A percentile compares a stretch with the other conserved stretches of the same genome.
Conservation (phyloP, 345 rosid genomes). For the Boechera retrofracta region DNA sequence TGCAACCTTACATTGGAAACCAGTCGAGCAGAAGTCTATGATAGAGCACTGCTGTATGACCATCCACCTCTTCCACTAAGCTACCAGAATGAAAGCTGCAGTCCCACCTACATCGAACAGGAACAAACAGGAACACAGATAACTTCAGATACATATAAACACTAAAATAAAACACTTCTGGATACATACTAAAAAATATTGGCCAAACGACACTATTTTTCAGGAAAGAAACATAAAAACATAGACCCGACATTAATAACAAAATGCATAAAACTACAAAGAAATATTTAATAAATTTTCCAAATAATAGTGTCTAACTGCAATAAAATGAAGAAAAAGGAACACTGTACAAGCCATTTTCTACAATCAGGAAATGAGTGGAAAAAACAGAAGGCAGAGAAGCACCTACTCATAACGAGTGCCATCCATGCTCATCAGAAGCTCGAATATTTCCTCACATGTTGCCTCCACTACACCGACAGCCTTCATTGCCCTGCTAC, state of each 20-base stretch:
- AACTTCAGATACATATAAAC: constrained; percentile 27
- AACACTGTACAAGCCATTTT: constrained; percentile 21
- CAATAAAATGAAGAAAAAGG: constrained; percentile 8
- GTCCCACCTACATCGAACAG: constrained; percentile 83
- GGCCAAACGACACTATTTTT: neutral
- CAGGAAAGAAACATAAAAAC: constrained; percentile 19
- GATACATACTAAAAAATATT: constrained; percentile 4
- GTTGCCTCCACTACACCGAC: constrained; percentile 98
- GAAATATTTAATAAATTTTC: neutral
- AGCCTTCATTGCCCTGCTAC: constrained; percentile 99
- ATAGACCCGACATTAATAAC: constrained; percentile 14
- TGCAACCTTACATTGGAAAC: constrained; percentile 77
- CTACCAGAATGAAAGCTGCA: constrained; percentile 94
- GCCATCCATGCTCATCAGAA: constrained; percentile 99
- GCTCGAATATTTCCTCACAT: constrained; percentile 98
- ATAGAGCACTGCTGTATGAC: constrained; percentile 96
- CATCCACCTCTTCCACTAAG: constrained; percentile 99
- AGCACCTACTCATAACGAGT: constrained; percentile 95
- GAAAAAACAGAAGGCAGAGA: constrained; percentile 28
- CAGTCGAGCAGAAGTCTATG: constrained; percentile 96
- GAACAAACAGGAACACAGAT: neutral
- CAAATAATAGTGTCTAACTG: constrained; percentile 3
- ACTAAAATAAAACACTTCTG: constrained; percentile 21
- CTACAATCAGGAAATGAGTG: constrained; percentile 7
- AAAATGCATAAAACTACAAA: neutral